These are phyloP conservation scores for Tanacetum coccineum DNA, from an alignment of 129 eudicot species.

Conservation along the genomic window DNA sequence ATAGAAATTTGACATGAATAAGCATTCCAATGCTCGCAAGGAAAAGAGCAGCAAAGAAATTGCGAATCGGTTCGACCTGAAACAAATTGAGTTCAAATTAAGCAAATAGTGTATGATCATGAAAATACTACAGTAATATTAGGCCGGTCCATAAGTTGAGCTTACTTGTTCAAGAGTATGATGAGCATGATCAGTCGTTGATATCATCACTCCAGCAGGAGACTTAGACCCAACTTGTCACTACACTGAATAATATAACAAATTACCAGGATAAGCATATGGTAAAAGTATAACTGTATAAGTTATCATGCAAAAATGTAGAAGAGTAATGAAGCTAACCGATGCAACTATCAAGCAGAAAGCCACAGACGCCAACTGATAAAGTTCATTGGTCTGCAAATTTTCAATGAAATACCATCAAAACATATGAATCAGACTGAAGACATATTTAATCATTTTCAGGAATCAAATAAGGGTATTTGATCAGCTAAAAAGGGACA, in stretches of 20 bases:
- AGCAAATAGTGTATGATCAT: background rate
- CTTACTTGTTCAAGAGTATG: slow-evolving; percentile 88
- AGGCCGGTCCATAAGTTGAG: slow-evolving; percentile 10
- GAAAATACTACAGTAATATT: slow-evolving; percentile 2
- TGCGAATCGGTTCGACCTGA: slow-evolving; percentile 90
- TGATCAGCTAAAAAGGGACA: slow-evolving; percentile 12
- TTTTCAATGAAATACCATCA: slow-evolving; percentile 24
- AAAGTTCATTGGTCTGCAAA: slow-evolving; percentile 92
- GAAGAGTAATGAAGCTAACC: slow-evolving; percentile 50
- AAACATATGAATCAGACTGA: slow-evolving; percentile 14
- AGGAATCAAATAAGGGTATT: no score
- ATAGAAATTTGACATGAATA: slow-evolving; percentile 86
- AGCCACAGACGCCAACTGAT: slow-evolving; percentile 88
- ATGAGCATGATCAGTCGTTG: slow-evolving; percentile 87
- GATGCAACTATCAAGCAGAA: slow-evolving; percentile 95
- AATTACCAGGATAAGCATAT: slow-evolving; percentile 14
- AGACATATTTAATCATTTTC: slow-evolving; percentile 2
- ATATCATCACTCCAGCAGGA: slow-evolving; percentile 97
- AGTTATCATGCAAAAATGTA: background rate
- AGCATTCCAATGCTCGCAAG: slow-evolving; percentile 97
- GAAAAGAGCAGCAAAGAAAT: slow-evolving; percentile 95
- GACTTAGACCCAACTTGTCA: slow-evolving; percentile 90
- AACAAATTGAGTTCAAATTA: slow-evolving; percentile 25
- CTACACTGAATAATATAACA: slow-evolving; percentile 64
- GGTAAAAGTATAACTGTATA: background rate